Evolutionary conservation across 257 asterid genomes (phyloP), one percentile per base, ranked within the genome.

Genomic region (Lycium ferocissimum): DNA sequence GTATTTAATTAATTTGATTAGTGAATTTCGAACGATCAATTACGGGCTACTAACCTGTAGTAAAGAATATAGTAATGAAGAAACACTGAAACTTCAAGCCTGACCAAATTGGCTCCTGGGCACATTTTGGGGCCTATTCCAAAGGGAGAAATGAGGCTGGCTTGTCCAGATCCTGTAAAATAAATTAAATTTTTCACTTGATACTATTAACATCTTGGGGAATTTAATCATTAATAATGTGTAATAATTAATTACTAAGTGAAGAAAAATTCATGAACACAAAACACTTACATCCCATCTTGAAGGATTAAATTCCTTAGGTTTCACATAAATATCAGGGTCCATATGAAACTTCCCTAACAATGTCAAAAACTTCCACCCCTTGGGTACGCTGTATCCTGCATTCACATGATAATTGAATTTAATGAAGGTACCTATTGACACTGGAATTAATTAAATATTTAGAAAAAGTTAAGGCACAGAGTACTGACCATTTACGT

Each of bases 291-390:
- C 66, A 59, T 59, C 66, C 66, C 66, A 59, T 59, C 66, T 59
- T 59, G 66, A 59, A 59, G 66, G 66, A 59, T 17, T 59, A 59
- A 59, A 59, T 59, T 59, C 66, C 26, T 59, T 59, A n/a, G 66
- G 66, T 7, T 59, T 59, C 66, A 59, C 66, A 59, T 18, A 59
- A 59, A 6, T 7, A 4, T 59, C 8, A 17, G 66, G 66, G 66
- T 59, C 66, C 66, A 17, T 59, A 59, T 59, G 7, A 6, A 59
- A 18, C 7, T 59, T 59, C 26, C 66, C 66, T 59, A 59, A 59
- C 66, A 59, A 18, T 59, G 66, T 6, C 66, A 59, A 59, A 59
- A 17, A 17, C 6, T 59, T 59, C 66, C 66, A 59, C 11, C 66
- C 66, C 11, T 59, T n/a, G 1, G 66, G 66, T 17, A 59, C 7